These are phyloP conservation scores for Fragaria nilgerrensis DNA, from an alignment of 306 rosid genomes.

Conservation along the genomic window DNA sequence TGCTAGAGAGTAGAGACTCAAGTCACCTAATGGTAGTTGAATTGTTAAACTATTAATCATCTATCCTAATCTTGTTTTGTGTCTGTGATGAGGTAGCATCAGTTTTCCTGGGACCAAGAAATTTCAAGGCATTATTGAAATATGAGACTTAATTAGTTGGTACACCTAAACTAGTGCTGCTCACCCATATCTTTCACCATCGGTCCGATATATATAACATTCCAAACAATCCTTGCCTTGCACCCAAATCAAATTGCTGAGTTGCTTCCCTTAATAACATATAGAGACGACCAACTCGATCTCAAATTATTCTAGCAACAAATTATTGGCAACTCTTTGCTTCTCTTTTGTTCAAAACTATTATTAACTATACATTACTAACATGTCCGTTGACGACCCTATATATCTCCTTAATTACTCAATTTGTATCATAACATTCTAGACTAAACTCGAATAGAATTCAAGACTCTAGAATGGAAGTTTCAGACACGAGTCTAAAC, in stretches of 20 bases:
- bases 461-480: background rate
- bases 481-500: background rate
- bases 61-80: background rate
- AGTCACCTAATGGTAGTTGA: background rate
- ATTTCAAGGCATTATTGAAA: background rate
- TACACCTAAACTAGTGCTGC: background rate
- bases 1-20: slow-evolving; percentile 1
- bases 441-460: background rate
- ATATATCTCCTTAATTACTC: background rate
- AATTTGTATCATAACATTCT: background rate
- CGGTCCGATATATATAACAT: too few species aligned
- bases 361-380: too few species aligned
- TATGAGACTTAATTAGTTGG: background rate
- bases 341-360: background rate
- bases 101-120: background rate
- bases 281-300: background rate
- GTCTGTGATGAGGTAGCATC: background rate
- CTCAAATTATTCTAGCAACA: background rate
- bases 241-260: slow-evolving; percentile 1
- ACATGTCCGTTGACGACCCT: too few species aligned
- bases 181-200: background rate
- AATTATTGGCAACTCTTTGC: background rate
- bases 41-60: background rate
- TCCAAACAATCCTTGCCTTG: background rate
- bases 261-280: background rate